phyloP scores from a whole-genome alignment of 2,329 filamentous ascomycete species.

The Mycosphaerella sp. region DNA sequence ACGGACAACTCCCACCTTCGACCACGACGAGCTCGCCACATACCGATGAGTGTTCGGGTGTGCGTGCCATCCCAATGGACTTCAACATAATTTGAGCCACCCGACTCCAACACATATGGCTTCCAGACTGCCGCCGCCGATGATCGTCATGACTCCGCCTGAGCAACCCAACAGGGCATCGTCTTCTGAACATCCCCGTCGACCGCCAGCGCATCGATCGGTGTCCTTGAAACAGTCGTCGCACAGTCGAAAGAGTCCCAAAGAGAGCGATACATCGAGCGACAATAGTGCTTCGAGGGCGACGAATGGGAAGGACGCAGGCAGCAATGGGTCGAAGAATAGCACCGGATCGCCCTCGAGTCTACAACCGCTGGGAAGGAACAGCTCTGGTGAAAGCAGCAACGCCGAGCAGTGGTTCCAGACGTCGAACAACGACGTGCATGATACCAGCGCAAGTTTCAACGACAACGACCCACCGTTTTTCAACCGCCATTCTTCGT shows the following conservation, averaged over 20 bases:
- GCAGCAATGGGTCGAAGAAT: slow-evolving; percentile 8
- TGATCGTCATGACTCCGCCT: slow-evolving; percentile 22
- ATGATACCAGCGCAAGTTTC: slow-evolving; percentile 35
- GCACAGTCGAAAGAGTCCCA: slow-evolving; percentile 7
- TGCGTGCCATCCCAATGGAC: slow-evolving; percentile 5
- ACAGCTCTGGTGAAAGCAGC: slow-evolving; percentile 47
- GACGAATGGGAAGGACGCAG: slow-evolving; percentile 5
- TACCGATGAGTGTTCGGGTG: not conserved
- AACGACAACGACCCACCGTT: slow-evolving; percentile 43
- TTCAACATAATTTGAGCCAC: slow-evolving; percentile 6
- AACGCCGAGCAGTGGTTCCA: slow-evolving; percentile 50
- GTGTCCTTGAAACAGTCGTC: slow-evolving; percentile 41
- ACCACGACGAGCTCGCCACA: not conserved
- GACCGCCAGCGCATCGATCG: slow-evolving; percentile 41
- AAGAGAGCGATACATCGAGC: slow-evolving; percentile 22
- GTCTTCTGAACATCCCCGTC: slow-evolving; percentile 28
- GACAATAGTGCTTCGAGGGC: slow-evolving; percentile 10
- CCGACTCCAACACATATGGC: slow-evolving; percentile 12
- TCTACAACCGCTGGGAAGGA: slow-evolving; percentile 35
- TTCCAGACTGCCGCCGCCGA: slow-evolving; percentile 14
- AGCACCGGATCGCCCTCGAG: slow-evolving; percentile 36
- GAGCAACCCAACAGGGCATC: slow-evolving; percentile 7
- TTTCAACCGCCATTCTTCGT: slow-evolving; percentile 35
- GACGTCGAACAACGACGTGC: slow-evolving; percentile 45
- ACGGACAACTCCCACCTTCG: not conserved